Evolutionary conservation across 176 grass and related monocot species (phyloP).

Genomic region (Aegilops longissima): DNA sequence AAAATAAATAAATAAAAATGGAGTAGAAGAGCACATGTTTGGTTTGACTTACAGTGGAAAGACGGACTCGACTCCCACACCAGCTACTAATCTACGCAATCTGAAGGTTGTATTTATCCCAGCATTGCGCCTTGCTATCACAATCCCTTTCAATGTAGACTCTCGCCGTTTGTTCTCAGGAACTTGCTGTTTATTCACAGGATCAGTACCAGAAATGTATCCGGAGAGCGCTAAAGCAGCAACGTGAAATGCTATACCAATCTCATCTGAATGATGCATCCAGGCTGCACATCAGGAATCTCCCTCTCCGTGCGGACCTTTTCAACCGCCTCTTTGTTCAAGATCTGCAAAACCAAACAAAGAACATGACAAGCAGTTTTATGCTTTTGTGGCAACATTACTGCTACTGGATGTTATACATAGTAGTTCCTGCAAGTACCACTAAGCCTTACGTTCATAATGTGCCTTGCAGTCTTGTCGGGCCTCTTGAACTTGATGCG

Average conservation of each 20-base stretch:
- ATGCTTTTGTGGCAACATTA: background rate
- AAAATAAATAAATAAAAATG: background rate
- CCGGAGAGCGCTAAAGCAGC: background rate
- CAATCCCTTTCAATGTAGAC: slow-evolving; percentile 74
- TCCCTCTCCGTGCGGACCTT: slow-evolving; percentile 49
- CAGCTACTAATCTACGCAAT: slow-evolving; percentile 71
- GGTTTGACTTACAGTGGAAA: slow-evolving; percentile 75
- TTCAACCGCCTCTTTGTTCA: slow-evolving; percentile 78
- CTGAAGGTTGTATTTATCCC: slow-evolving; percentile 84
- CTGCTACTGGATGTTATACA: background rate
- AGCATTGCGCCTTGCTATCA: slow-evolving; percentile 80
- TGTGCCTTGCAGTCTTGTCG: slow-evolving; percentile 86
- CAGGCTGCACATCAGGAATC: slow-evolving; percentile 70
- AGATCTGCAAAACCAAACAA: slow-evolving; percentile 44
- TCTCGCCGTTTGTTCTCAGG: slow-evolving; percentile 81
- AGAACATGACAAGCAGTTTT: background rate
- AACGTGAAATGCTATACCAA: slow-evolving; percentile 48
- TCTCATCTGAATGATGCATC: slow-evolving; percentile 83
- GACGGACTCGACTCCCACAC: slow-evolving; percentile 70
- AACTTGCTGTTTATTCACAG: slow-evolving; percentile 57
- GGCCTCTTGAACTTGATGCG: slow-evolving; percentile 84
- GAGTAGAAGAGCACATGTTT: background rate
- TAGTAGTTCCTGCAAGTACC: background rate
- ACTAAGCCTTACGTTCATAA: slow-evolving; percentile 67
- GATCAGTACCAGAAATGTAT: slow-evolving; percentile 5